Evolutionary conservation across 2,329 filamentous ascomycete species (phyloP).

Genomic region (Fusarium dimerum): DNA sequence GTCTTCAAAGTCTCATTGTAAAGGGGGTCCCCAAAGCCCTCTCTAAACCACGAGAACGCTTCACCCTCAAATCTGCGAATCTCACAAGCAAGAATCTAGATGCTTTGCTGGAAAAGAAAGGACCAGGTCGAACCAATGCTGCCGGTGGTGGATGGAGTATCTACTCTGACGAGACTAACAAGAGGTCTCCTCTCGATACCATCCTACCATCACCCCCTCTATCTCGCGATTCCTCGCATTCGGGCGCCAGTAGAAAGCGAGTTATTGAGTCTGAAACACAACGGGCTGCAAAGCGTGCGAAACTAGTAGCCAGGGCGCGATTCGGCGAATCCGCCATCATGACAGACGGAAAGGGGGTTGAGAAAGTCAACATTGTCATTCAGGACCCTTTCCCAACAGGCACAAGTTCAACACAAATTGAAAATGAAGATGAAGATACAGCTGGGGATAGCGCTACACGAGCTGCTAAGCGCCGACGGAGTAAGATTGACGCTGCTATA

Average conservation of each 20-base stretch:
- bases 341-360: slow-evolving; percentile 61
- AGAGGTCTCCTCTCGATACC: slow-evolving; percentile 57
- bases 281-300: slow-evolving; percentile 56
- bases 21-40: slow-evolving; percentile 82
- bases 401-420: slow-evolving; percentile 9
- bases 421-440: slow-evolving; percentile 25
- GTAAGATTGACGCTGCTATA: slow-evolving; percentile 38
- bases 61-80: slow-evolving; percentile 66
- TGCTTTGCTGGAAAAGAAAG: slow-evolving; percentile 68
- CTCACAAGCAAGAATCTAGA: slow-evolving; percentile 71
- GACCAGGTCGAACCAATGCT: slow-evolving; percentile 68
- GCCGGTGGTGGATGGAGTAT: slow-evolving; percentile 79
- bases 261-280: slow-evolving; percentile 29
- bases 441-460: slow-evolving; percentile 12
- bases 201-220: slow-evolving; percentile 50
- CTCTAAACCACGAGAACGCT: slow-evolving; percentile 72
- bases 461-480: slow-evolving; percentile 27
- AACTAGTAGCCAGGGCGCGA: slow-evolving; percentile 62
- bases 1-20: slow-evolving; percentile 69
- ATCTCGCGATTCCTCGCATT: slow-evolving; percentile 34
- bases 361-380: slow-evolving; percentile 60
- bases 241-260: slow-evolving; percentile 33
- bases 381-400: slow-evolving; percentile 55
- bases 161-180: slow-evolving; percentile 65
- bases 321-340: slow-evolving; percentile 65